A percentile compares a stretch with the other conserved stretches of the same genome.
phyloP scores from a whole-genome alignment of 164 flowering plant species.

The Piper betle region DNA sequence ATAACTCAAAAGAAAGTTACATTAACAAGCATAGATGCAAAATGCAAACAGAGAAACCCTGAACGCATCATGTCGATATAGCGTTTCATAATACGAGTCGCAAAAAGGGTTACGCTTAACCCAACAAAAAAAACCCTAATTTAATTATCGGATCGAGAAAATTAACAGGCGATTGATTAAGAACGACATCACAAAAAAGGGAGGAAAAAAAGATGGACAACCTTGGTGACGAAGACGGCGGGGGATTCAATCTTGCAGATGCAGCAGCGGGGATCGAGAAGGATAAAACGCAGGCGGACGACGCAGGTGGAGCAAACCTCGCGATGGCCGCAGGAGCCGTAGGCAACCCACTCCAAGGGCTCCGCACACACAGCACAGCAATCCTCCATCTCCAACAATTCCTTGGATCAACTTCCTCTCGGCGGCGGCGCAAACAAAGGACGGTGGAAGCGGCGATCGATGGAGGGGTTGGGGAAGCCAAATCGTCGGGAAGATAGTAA shows the following conservation, averaged over 20 bases:
- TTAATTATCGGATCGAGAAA: neutral
- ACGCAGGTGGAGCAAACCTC: conserved; percentile 99
- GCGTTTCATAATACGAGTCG: neutral
- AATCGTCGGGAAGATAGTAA: too few relatives aligned
- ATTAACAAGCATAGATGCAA: too few relatives aligned
- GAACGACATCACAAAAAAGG: neutral
- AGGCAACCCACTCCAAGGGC: conserved; percentile 82
- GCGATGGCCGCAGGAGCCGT: conserved; percentile 76
- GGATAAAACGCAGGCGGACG: conserved; percentile 81
- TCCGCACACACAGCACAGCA: conserved; percentile 95
- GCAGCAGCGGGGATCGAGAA: conserved; percentile 76
- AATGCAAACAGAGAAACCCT: too few relatives aligned
- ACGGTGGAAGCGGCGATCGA: too few relatives aligned
- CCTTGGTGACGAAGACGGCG: conserved; percentile 79
- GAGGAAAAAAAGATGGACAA: conserved; percentile 6
- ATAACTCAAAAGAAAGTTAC: too few relatives aligned
- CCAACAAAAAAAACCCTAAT: neutral
- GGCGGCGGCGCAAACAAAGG: neutral
- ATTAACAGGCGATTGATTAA: neutral
- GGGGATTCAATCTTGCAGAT: conserved; percentile 69
- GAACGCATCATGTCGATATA: too few relatives aligned
- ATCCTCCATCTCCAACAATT: conserved; percentile 83
- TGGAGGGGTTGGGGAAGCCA: too few relatives aligned
- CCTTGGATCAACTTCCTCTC: neutral
- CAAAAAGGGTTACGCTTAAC: neutral